Evolutionary conservation across 305 asterid species (phyloP).

Genomic region (Fraxinus dipetala): DNA sequence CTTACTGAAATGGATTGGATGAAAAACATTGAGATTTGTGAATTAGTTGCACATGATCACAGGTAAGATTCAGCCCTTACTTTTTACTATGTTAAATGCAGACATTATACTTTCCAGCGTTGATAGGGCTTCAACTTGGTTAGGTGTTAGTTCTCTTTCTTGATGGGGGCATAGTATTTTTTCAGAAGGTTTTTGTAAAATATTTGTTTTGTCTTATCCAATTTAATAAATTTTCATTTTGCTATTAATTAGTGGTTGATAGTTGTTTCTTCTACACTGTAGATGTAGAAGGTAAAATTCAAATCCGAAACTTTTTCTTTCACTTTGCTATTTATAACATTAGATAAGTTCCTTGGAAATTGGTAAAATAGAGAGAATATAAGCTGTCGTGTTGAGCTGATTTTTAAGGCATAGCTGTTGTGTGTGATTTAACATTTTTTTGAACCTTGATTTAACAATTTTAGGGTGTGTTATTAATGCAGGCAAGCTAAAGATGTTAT

Average conservation of each 20-base stretch:
- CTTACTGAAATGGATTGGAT: conserved; percentile 89
- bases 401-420: background rate
- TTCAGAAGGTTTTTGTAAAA: background rate
- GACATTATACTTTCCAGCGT: background rate
- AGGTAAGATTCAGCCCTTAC: conserved; percentile 36
- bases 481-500: conserved; percentile 86
- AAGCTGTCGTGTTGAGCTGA: background rate
- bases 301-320: background rate
- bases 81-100: background rate
- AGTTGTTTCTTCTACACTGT: background rate
- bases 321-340: background rate
- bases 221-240: background rate
- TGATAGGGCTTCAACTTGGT: background rate
- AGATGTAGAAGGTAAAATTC: conserved; percentile 2
- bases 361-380: background rate
- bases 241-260: background rate
- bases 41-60: conserved; percentile 75
- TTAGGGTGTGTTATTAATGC: conserved; percentile 28
- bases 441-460: conserved; percentile 10
- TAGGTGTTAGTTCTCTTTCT: background rate
- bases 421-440: conserved; percentile 8
- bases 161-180: background rate
- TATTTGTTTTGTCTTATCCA: background rate
- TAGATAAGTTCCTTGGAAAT: conserved; percentile 10
- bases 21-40: conserved; percentile 84